Base-by-base conservation (phyloP, 352 stramenopile genomes). In the Peronospora destructor region DNA sequence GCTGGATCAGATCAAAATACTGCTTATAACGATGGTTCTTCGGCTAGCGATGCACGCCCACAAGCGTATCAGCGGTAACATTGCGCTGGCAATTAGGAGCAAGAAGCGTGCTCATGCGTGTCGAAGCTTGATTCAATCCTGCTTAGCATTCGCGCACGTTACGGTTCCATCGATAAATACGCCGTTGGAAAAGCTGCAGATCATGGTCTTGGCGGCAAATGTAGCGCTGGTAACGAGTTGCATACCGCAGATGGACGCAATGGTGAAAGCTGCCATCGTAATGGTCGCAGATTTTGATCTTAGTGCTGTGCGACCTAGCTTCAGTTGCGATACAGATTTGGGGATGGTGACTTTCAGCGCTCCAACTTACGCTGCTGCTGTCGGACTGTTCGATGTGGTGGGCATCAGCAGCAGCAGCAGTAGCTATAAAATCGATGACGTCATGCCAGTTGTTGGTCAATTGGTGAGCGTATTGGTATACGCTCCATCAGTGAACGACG, bases 141-240 rank as follows among this genome's bases (percentile, higher is more conserved):
- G 85, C 45, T 56, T 95, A n/a, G 87, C 87, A 5, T 96, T 88
- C 45, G 77, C 76, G 8, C 83, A 95, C 50, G 88, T 96, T 45
- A 96, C 84, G 25, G 94, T 95, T 17, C 87, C 87, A 19, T 91
- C 77, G 16, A 84, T 95, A 19, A 53, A 71, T 1, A 45, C 71
- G 4, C 23, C 56, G 1, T 39, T 71, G 12, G 49, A 71, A 13
- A 82, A 80, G 30, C 52, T 95, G 7, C 52, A 91, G 25, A 53
- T 96, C 13, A 61, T 91, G 47, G 60, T 76, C 2, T 46, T 69
- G 1, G 82, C 78, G 9, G 80, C 78, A 9, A 84, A 89, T 53
- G 71, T 87, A 0, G 77, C 82, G 10, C 51, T 95, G 3, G 28
- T 79, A 26, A 87, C 69, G 14, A 78, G 68, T 17, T 95, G 84